Base-by-base conservation (phyloP, 345 rosid species). In the Brassica juncea region DNA sequence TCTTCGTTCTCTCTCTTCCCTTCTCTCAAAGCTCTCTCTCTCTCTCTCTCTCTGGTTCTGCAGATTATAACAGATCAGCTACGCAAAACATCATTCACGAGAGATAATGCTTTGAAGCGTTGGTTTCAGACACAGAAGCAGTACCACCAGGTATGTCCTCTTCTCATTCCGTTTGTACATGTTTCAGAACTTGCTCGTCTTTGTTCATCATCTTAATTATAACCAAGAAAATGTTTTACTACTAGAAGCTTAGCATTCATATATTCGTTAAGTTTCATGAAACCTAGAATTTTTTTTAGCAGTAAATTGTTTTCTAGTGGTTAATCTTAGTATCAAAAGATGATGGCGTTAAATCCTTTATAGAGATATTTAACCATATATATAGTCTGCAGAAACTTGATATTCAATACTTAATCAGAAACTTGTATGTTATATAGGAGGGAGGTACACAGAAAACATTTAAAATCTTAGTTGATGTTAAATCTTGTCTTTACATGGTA, bases 71-170 rank as follows among this genome's bases (percentile, higher is more conserved):
- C n/a, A 5, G 31, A 32, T 57, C 7, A 71, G 35, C 66, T 71
- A 57, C 37, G 21, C 4, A 32, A 25, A 28, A n/a, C 15, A 68
- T 68, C 44, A 61, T 34, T 73, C 52, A 15, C 58, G 57, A 47
- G 16, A 4, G 23, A 61, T 7, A 35, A 47, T 30, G 25, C 37
- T 11, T 32, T 30, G 3, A 10, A 67, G 10, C 65, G 49, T 69
- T 58, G 69, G 57, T 49, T 73, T 39, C 71, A 74, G 60, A 74
- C 78, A 21, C 14, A 52, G 15, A 73, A 58, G 32, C 73, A n/a
- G 10, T 2, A 42, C 49, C 49, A 59, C 25, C 73, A 80, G 75
- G 79, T 5, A 80, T 69, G 75, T 80, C 23, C 11, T 74, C n/a
- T 30, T 74, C 66, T 68, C 60, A 25, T 71, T 67, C 65, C 21